These are phyloP conservation scores for Cladosporium phlei DNA, from an alignment of 2,329 filamentous ascomycete genomes.

Conservation along the genomic window DNA sequence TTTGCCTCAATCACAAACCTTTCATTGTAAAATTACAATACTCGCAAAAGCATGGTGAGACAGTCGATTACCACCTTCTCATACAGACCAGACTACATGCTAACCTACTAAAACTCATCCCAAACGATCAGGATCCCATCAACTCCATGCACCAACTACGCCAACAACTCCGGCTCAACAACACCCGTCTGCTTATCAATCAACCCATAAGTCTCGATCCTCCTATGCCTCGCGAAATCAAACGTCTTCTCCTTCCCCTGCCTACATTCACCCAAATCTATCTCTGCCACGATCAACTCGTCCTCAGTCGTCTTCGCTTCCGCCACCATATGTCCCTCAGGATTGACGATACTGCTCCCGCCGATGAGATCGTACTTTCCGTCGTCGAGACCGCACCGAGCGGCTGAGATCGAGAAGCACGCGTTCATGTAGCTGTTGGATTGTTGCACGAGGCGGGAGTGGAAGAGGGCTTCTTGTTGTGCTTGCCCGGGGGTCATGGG, in stretches of 20 bases:
- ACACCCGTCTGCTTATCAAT: slow-evolving; percentile 41
- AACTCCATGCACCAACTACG: background rate
- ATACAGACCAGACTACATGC: too few relatives aligned
- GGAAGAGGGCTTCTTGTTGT: slow-evolving; percentile 46
- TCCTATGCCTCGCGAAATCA: slow-evolving; percentile 42
- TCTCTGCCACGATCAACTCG: slow-evolving; percentile 49
- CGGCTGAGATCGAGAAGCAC: slow-evolving; percentile 48
- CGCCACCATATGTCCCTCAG: slow-evolving; percentile 48
- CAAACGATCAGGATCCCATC: too few relatives aligned
- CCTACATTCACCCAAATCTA: slow-evolving; percentile 46
- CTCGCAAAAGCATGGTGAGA: too few relatives aligned
- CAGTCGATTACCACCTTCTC: too few relatives aligned
- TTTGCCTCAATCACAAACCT: too few relatives aligned
- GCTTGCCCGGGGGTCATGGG: slow-evolving; percentile 43
- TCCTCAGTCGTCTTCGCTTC: slow-evolving; percentile 47
- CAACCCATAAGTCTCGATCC: slow-evolving; percentile 41
- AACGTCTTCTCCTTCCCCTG: slow-evolving; percentile 47
- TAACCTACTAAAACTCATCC: too few relatives aligned
- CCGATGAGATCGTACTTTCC: slow-evolving; percentile 48
- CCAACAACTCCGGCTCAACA: slow-evolving; percentile 33
- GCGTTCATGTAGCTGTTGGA: slow-evolving; percentile 51
- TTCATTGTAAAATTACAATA: too few relatives aligned
- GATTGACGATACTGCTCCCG: slow-evolving; percentile 46
- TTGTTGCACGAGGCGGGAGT: slow-evolving; percentile 50
- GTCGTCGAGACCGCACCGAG: slow-evolving; percentile 49